These are phyloP conservation scores for Coelastrella sp. DNA, from an alignment of 139 green algal species.

Conservation along the genomic window DNA sequence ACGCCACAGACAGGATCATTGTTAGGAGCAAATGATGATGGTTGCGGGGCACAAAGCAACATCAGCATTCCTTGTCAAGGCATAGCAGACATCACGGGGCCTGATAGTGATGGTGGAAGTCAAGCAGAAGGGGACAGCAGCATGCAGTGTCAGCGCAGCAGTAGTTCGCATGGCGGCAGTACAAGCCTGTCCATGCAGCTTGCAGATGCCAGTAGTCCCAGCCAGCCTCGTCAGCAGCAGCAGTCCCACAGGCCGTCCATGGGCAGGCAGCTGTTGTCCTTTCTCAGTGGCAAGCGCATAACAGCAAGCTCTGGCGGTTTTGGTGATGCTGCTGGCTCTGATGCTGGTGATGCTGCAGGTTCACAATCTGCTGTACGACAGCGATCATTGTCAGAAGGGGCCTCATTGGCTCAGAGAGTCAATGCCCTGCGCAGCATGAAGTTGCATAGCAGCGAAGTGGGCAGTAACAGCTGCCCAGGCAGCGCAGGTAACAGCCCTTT, in stretches of 20 bases:
- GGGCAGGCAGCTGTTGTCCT: constrained; percentile 10
- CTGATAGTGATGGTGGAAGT: neutral
- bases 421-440: neutral
- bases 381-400: constrained; percentile 30
- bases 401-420: neutral
- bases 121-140: neutral
- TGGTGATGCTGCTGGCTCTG: neutral
- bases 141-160: constrained; percentile 8
- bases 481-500: neutral
- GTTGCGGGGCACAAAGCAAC: neutral
- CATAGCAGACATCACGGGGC: neutral
- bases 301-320: neutral
- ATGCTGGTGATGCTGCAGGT: neutral
- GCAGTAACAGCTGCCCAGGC: neutral
- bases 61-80: neutral
- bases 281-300: constrained; percentile 10
- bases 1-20: neutral
- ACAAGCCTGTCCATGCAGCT: too few relatives aligned
- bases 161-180: too few relatives aligned
- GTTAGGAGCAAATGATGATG: neutral
- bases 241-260: neutral
- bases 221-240: neutral
- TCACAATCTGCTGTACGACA: neutral
- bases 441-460: neutral
- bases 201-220: neutral